Evolutionary conservation across 202 grass and related monocot genomes (phyloP).

Genomic region (Brachypodium distachyon): DNA sequence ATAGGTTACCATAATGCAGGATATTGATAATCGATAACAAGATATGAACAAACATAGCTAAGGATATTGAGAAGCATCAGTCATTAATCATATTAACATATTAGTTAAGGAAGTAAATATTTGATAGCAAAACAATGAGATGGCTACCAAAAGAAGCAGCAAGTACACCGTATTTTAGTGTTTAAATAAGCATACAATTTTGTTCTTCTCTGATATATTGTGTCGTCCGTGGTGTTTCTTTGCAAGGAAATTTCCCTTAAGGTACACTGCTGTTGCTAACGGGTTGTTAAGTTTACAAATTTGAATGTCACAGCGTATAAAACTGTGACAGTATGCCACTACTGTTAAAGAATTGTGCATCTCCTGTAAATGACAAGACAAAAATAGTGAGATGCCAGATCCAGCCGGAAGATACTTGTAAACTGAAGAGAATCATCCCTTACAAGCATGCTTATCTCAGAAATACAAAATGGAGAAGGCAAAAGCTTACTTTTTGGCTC

Average conservation of each 20-base stretch:
- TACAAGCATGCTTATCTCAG: background rate
- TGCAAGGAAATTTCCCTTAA: constrained; percentile 2
- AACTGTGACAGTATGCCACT: background rate
- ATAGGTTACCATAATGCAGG: background rate
- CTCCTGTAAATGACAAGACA: constrained; percentile 15
- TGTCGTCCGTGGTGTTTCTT: background rate
- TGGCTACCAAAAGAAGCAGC: background rate
- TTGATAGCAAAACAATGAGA: background rate
- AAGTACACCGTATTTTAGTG: background rate
- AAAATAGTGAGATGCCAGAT: background rate
- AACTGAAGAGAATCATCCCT: constrained; percentile 18
- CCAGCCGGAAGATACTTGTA: background rate
- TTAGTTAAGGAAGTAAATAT: background rate
- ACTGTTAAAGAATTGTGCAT: constrained; percentile 10
- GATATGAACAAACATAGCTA: background rate
- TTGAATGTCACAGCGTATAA: background rate
- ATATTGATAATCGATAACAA: background rate
- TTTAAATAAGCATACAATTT: background rate
- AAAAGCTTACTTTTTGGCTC: constrained; percentile 14
- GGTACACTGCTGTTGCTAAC: background rate
- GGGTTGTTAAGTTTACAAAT: constrained; percentile 3
- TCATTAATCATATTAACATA: background rate
- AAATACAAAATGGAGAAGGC: background rate
- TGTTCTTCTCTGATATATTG: background rate
- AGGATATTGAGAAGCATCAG: background rate